Evolutionary conservation across 2,329 filamentous ascomycete genomes (phyloP).

Genomic region (Aspergillus udagawae): DNA sequence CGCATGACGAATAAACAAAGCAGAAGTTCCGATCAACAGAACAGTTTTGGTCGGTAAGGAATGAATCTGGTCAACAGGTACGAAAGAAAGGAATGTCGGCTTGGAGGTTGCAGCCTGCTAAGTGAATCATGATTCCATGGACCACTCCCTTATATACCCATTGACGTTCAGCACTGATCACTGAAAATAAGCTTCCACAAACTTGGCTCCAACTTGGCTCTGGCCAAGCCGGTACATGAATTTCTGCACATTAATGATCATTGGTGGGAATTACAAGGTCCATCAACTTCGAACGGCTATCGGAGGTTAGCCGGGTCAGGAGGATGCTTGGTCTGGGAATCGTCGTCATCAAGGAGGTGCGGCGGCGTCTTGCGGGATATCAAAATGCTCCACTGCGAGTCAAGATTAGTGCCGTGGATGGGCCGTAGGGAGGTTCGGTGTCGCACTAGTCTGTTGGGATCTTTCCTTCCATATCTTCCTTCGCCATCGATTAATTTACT

Average conservation of each 20-base stretch:
- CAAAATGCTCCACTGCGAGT: background rate
- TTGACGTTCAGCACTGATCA: background rate
- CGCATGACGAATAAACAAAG: conserved; percentile 15
- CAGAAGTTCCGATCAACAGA: conserved; percentile 13
- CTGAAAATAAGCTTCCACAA: background rate
- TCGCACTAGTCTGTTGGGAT: background rate
- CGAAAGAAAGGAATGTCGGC: conserved; percentile 1
- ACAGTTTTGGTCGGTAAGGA: background rate
- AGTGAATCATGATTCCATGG: too few relatives aligned
- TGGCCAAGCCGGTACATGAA: background rate
- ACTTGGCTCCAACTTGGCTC: background rate
- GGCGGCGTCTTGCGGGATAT: too few relatives aligned
- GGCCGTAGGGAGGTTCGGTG: background rate
- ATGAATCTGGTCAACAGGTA: background rate
- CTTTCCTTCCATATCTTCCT: too few relatives aligned
- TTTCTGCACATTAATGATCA: background rate
- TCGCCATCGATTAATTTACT: too few relatives aligned
- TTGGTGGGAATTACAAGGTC: background rate
- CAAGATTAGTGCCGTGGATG: background rate
- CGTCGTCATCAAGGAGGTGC: background rate
- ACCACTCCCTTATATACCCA: background rate
- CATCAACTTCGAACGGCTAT: background rate
- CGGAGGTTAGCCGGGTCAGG: background rate
- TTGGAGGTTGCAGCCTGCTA: too few relatives aligned
- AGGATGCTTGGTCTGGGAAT: background rate